Percentiles rank a stretch among this genome's conserved stretches.
Evolutionary conservation across 441 rosid species (phyloP).

Genomic region (Geranium incanum): DNA sequence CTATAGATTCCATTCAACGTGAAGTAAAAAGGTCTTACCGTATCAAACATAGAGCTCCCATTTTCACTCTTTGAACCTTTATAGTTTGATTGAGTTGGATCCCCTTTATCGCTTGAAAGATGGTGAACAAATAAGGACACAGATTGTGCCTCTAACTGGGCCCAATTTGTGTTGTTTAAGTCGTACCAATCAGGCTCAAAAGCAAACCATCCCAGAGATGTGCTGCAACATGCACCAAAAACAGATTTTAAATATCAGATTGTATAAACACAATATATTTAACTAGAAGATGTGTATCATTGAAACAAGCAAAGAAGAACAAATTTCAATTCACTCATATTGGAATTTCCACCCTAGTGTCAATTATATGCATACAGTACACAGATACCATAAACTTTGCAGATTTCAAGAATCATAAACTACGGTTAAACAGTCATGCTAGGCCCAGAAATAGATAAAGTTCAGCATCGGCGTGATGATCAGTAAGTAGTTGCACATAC

Average conservation of each 20-base stretch:
- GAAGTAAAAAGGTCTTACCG: conserved; percentile 31
- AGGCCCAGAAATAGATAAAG: not conserved
- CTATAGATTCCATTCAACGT: not conserved
- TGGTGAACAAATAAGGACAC: conserved; percentile 69
- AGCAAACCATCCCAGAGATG: conserved; percentile 97
- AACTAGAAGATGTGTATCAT: not conserved
- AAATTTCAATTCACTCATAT: conserved; percentile 6
- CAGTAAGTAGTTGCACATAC: conserved; percentile 3
- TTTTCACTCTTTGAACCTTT: conserved; percentile 59
- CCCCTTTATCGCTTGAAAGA: conserved; percentile 59
- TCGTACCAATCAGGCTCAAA: conserved; percentile 90
- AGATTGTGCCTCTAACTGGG: conserved; percentile 83
- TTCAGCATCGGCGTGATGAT: not conserved
- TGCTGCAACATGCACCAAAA: conserved; percentile 47
- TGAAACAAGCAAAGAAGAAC: not conserved
- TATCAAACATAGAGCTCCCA: conserved; percentile 47
- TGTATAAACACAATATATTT: conserved; percentile 12
- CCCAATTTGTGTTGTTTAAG: conserved; percentile 48
- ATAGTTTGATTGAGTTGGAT: conserved; percentile 47
- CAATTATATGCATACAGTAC: conserved; percentile 13
- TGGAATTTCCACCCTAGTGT: conserved; percentile 10
- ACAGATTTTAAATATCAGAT: conserved; percentile 19
- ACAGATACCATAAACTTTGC: conserved; percentile 3
- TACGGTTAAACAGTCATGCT: conserved; percentile 10
- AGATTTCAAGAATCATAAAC: conserved; percentile 6